Evolutionary conservation across 495 filamentous ascomycete genomes (phyloP).

Genomic region (Neurospora sp.): DNA sequence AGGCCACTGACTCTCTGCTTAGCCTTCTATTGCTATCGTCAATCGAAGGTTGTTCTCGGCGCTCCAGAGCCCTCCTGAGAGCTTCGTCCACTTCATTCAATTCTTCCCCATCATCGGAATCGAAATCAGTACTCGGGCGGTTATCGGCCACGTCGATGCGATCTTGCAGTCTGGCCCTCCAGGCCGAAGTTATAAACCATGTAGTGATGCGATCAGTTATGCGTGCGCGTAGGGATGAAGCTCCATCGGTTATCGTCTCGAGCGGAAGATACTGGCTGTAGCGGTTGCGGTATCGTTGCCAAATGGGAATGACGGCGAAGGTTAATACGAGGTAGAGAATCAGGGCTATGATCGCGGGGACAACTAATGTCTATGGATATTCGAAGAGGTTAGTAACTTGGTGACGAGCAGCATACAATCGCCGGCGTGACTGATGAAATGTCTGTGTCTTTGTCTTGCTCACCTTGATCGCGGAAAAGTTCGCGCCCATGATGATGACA

Average conservation of each 20-base stretch:
- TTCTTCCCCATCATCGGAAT: constrained; percentile 50
- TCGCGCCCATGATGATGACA: constrained; percentile 24
- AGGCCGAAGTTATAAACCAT: constrained; percentile 46
- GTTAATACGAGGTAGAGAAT: constrained; percentile 61
- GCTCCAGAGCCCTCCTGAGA: constrained; percentile 50
- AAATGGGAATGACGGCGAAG: constrained; percentile 63
- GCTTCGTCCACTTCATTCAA: constrained; percentile 57
- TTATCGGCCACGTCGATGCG: constrained; percentile 29
- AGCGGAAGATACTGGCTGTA: constrained; percentile 65
- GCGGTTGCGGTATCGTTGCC: constrained; percentile 63
- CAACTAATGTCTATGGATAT: constrained; percentile 55
- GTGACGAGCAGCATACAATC: not conserved
- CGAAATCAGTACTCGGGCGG: constrained; percentile 34
- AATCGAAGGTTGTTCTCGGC: constrained; percentile 37
- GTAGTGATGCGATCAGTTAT: constrained; percentile 45
- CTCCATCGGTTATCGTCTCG: constrained; percentile 51
- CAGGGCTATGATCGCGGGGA: constrained; percentile 70
- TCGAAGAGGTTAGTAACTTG: not conserved
- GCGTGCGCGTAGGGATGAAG: constrained; percentile 52
- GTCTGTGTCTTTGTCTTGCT: not conserved
- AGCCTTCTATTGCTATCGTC: constrained; percentile 45
- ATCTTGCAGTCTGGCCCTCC: constrained; percentile 33
- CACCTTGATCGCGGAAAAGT: constrained; percentile 39
- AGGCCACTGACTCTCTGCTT: constrained; percentile 54
- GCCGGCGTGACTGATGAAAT: not conserved